phyloP scores from a whole-genome alignment of 139 green algal species.

The Chara braunii region DNA sequence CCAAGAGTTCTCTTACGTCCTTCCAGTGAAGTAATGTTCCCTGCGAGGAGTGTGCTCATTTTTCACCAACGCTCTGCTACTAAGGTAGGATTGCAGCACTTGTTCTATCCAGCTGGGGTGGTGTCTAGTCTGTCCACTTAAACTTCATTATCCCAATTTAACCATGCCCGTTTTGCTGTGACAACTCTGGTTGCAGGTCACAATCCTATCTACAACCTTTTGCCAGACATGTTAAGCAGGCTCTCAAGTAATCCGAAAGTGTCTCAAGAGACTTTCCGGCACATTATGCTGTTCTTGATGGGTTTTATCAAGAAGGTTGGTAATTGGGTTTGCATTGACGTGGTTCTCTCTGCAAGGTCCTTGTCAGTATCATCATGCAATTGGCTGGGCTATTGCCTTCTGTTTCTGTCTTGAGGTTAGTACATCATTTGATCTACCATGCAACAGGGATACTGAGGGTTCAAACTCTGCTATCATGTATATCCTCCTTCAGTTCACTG shows the following conservation, averaged over 20 bases:
- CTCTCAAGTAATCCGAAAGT: slow-evolving; percentile 40
- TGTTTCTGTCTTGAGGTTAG: neutral
- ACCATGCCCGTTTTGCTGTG: neutral
- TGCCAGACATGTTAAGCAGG: slow-evolving; percentile 80
- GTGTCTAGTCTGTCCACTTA: no score
- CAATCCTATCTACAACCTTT: slow-evolving; percentile 84
- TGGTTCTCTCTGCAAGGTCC: neutral
- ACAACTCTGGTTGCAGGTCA: slow-evolving; percentile 26
- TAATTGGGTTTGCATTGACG: neutral
- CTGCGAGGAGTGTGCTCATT: no score
- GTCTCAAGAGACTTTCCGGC: slow-evolving; percentile 14
- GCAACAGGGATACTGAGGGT: neutral
- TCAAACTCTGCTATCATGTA: neutral
- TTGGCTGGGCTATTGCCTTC: neutral
- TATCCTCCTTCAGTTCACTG: neutral
- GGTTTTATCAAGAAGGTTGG: slow-evolving; percentile 68
- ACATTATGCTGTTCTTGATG: slow-evolving; percentile 53
- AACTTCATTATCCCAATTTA: no score
- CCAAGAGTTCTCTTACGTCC: no score
- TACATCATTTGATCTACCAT: neutral
- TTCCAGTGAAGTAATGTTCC: no score
- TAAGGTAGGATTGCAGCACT: no score
- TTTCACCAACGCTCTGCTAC: no score
- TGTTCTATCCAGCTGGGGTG: no score
- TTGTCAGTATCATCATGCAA: neutral